Evolutionary conservation across 306 rosid genomes (phyloP), one percentile per base, ranked within the genome.

Genomic region (Vigna reflexopilosa): DNA sequence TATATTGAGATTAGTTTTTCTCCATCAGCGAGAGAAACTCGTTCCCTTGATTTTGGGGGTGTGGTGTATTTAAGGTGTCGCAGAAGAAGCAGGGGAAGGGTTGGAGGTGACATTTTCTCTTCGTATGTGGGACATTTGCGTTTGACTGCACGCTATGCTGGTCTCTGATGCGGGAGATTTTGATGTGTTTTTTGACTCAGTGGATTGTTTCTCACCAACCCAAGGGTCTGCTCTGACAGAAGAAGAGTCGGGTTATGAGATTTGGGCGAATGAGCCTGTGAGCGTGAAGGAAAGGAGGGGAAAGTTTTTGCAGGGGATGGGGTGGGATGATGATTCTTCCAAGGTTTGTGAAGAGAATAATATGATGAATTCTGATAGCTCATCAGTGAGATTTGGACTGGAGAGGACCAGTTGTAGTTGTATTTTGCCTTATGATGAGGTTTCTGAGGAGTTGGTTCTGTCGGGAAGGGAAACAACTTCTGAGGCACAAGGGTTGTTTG

Each of bases 131-230:
- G 82, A 66, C 47, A 44, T 70, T 82, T 70, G 57, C 81, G 30
- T 85, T n/a, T 67, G 48, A 82, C 74, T 55, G 44, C 83, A 74
- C 88, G 91, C 87, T 84, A 95, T 92, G 99, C 90, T 87, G 90
- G 88, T 77, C 81, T 87, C 91, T 81, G 71, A 87, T 85, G 89
- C 75, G 57, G 85, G 76, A 64, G 87, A 87, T 54, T 32, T 22
- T 73, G 97, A 90, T 80, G 82, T 86, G 81, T 92, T 94, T 89
- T 94, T 92, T 26, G 95, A 94, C 81, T 84, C 98, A 0, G 73
- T 22, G 34, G 97, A 92, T 81, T 74, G 59, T 50, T 77, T 94
- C 70, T 84, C 90, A 73, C 85, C 89, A 15, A 65, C 84, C 3
- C 87, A 77, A 78, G 92, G 82, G 56, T 73, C 88, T 17, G 34